Base-by-base conservation (phyloP, 768 basidiomycete species). In the Pleurotus citrinopileatus region DNA sequence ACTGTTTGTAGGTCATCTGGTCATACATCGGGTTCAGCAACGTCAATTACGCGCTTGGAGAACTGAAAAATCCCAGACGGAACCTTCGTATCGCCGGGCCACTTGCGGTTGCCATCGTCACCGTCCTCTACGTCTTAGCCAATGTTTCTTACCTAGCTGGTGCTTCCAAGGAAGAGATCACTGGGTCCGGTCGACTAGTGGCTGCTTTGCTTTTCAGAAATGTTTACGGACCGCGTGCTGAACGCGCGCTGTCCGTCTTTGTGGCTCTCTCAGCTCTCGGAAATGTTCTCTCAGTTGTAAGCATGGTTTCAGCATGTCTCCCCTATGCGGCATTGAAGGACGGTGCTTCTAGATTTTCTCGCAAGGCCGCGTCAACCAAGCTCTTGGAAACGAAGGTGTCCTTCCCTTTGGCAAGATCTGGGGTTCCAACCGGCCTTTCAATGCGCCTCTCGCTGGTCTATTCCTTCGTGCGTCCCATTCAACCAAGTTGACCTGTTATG, bases 141-240 rank as follows among this genome's bases (percentile, higher is more conserved):
- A 88, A 88, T 59, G 61, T 87, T 22, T 83, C 84, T 0, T 89
- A 87, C 62, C 82, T 86, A 51, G 81, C 81, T 1, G 86, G 77
- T n/a, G 83, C 85, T 7, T 78, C 81, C 4, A 86, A 83, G 58
- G 70, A 76, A 15, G 83, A 88, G 47, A 89, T 90, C 54, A 66
- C 77, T 0, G 67, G 68, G 10, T 80, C 80, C 1, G 82, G 83
- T 2, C 73, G 78, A 6, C 77, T 84, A n/a, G 79, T 85, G 3
- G 86, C 84, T 0, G 82, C 85, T 0, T 60, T 87, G 20, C 78
- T 87, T 60, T 89, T 89, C 65, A 73, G 80, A 44, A 85, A 85
- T 58, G 71, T 89, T 2, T 88, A 77, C 59, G 87, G 87, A 0
- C 68, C 70, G 0, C 64, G 66, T 3, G 77, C 84, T 0, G 80